phyloP scores from a whole-genome alignment of 2,329 filamentous ascomycete genomes.

The Talaromyces pinophilus region DNA sequence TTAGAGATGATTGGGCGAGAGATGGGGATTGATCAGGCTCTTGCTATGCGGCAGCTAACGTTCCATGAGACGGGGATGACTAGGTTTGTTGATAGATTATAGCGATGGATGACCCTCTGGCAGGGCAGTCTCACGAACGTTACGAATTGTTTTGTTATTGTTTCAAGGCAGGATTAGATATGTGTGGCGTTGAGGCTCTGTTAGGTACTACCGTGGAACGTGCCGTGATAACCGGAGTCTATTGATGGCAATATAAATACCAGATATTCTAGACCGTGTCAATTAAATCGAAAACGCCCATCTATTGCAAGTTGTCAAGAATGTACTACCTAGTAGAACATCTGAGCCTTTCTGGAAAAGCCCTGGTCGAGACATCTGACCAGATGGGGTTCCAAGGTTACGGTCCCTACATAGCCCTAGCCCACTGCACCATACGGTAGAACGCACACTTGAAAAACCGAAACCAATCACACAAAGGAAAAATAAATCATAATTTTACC shows the following conservation, averaged over 20 bases:
- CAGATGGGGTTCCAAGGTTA: background rate
- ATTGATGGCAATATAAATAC: background rate
- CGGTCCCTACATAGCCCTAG: background rate
- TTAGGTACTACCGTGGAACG: background rate
- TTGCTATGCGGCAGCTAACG: slow-evolving; percentile 39
- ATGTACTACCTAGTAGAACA: background rate
- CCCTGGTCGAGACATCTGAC: background rate
- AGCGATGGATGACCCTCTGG: background rate
- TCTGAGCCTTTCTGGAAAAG: background rate
- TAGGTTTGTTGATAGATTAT: slow-evolving; percentile 10
- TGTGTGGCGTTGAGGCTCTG: background rate
- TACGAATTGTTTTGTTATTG: background rate
- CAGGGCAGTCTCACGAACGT: background rate
- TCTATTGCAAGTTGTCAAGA: background rate
- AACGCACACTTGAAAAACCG: background rate
- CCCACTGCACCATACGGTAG: background rate
- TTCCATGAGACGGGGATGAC: slow-evolving; percentile 15
- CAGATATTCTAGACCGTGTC: background rate
- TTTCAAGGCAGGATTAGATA: background rate
- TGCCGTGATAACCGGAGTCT: background rate
- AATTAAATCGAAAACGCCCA: background rate
- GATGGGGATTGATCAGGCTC: slow-evolving; percentile 43
- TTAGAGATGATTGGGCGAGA: slow-evolving; percentile 37
- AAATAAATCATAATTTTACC: background rate
- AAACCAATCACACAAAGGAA: background rate